Base-by-base conservation (phyloP, 2,329 filamentous ascomycete species). In the Exophiala aquamarina region DNA sequence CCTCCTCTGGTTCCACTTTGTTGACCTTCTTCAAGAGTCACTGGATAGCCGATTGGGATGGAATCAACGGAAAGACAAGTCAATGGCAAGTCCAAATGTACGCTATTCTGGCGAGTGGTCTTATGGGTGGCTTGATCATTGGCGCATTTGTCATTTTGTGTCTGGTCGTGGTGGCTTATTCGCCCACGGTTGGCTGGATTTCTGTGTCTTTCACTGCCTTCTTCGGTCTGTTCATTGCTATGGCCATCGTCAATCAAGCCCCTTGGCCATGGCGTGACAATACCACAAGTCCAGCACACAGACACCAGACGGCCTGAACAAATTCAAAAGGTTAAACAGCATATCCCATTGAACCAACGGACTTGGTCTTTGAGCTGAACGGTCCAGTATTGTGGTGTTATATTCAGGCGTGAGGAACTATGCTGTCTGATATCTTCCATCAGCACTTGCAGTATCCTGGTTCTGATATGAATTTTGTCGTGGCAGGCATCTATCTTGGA, bases 1-100 rank as follows among this genome's bases (percentile, higher is more conserved):
- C 53, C 20, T 52, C 54, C 13, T 41, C 59, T 11, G 54, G 56
- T 7, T 57, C 54, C 13, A 59, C 57, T 11, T 36, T 61, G 10
- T 38, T 61, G 36, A 58, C 51, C 3, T 61, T 61, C 47, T 61
- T 58, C 52, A 50, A 55, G 20, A 45, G 41, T 26, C 57, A 57
- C 39, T 59, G 55, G 56, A 45, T 53, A 39, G 47, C 43, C n/a
- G 55, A 59, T 36, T 61, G 59, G 59, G 48, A 58, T 42, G 55
- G 57, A 3, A 13, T 48, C 17, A 49, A 57, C 15, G 57, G 57
- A 33, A 47, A 47, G 23, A 52, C 34, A 5, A 52, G 49, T 35
- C 55, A 55, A 37, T 42, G 45, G 28, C 39, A 46, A 18, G 55
- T 60, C 26, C 59, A 59, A 38, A 41, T 50, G 41, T 61, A 59